Base-by-base conservation (phyloP, 2,329 filamentous ascomycete species). In the Pseudogymnoascus sp. region DNA sequence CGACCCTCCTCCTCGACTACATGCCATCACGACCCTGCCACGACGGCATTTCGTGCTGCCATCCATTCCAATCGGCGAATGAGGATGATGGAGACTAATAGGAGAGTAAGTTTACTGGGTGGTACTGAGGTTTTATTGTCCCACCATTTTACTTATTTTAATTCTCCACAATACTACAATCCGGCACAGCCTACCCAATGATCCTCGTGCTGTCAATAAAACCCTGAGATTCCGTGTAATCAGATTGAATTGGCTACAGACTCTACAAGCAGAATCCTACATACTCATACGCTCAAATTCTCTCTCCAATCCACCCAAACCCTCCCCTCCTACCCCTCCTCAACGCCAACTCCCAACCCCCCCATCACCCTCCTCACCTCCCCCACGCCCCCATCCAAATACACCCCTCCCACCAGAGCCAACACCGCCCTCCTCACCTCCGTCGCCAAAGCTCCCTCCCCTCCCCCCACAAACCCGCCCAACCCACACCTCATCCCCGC, bases 1-100 rank as follows among this genome's bases (percentile, higher is more conserved):
- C 50, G n/a, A 56, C 50, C n/a, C 50, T 33, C 50, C 50, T 56
- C 29, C n/a, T 33, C 50, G 10, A 56, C 50, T 31, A 56, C 50
- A 56, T 56, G 26, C 50, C 50, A 56, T 33, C 50, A 21, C 2
- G n/a, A 0, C 13, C n/a, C 2, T 19, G 26, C 26, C 26, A 11
- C 23, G 23, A 53, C 26, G 3, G 7, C 29, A 33, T 15, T 33
- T 21, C 10, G n/a, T 33, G 50, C n/a, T 33, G 17, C 50, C 5
- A 56, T 56, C 10, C 26, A 29, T 33, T 56, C n/a, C 26, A 56
- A 56, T 33, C 29, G n/a, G 29, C 13, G 10, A 7, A 33, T 6
- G 11, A 13, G 9, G 29, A 19, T 56, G 1, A 19, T 56, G 11
- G 1, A 19, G 13, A 21, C 13, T 19, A 1, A 56, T 56, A 33